phyloP scores from a whole-genome alignment of 148 eudicot species.

The Agrostemma githago region DNA sequence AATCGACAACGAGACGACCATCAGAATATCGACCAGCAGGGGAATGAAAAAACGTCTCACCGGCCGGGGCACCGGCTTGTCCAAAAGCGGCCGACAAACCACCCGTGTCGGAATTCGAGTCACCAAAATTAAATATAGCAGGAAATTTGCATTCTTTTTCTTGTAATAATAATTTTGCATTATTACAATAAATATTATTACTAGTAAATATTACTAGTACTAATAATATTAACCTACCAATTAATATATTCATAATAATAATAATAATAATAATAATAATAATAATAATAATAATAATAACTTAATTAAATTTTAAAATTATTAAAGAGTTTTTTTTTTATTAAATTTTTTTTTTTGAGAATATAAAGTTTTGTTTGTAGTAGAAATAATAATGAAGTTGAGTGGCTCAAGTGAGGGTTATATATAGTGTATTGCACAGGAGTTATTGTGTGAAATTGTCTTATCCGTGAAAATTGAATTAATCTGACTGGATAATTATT shows the following conservation, averaged over 20 bases:
- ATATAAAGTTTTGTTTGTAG: too few relatives aligned
- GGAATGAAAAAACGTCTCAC: constrained; percentile 56
- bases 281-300: neutral
- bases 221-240: neutral
- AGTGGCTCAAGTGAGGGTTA: too few relatives aligned
- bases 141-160: constrained; percentile 47
- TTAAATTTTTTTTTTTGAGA: too few relatives aligned
- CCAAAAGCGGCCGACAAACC: constrained; percentile 87
- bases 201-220: neutral
- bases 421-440: too few relatives aligned
- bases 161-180: neutral
- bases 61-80: constrained; percentile 58
- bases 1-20: constrained; percentile 76
- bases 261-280: too few relatives aligned
- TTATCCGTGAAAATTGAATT: too few relatives aligned
- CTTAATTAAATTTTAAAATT: too few relatives aligned
- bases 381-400: too few relatives aligned
- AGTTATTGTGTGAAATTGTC: too few relatives aligned
- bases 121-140: constrained; percentile 84
- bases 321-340: too few relatives aligned
- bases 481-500: too few relatives aligned
- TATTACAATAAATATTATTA: neutral
- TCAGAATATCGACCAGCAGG: constrained; percentile 71
- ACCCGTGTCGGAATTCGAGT: constrained; percentile 91
- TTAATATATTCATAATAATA: neutral